phyloP scores from a whole-genome alignment of 768 basidiomycete genomes.

The Grammothele lineata region DNA sequence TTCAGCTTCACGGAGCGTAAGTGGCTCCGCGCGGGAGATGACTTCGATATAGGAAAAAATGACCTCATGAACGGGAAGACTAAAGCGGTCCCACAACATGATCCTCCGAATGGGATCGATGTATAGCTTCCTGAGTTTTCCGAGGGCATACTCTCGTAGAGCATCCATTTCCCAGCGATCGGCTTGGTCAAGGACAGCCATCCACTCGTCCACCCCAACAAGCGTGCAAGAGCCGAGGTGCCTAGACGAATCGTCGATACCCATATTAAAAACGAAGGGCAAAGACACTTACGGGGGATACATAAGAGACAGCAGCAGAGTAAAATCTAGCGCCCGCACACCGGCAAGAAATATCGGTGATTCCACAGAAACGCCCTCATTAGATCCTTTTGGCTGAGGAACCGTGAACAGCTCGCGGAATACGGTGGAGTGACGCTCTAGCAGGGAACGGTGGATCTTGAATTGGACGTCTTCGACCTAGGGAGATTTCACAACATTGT shows the following conservation, averaged over 20 bases:
- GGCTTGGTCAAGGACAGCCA: conserved; percentile 14
- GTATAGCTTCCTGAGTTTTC: conserved; percentile 1
- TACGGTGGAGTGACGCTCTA: conserved; percentile 14
- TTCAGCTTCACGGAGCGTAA: conserved; percentile 7
- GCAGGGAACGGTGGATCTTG: conserved; percentile 14
- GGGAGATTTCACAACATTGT: too few species aligned
- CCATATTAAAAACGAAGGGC: too few species aligned
- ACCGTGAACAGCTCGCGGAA: conserved; percentile 13
- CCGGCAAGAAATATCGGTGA: conserved; percentile 14
- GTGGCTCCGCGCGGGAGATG: conserved; percentile 5
- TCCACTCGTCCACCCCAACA: conserved; percentile 14
- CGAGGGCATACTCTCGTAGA: conserved; percentile 8
- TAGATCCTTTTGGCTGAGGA: conserved; percentile 10
- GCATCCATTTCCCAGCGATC: conserved; percentile 15
- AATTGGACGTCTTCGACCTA: conserved; percentile 11
- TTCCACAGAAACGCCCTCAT: conserved; percentile 10
- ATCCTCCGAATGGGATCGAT: conserved; percentile 12
- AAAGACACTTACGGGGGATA: conserved; percentile 12
- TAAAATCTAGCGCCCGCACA: conserved; percentile 8
- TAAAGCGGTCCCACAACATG: conserved; percentile 13
- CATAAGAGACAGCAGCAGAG: conserved; percentile 11
- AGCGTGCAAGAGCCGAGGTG: conserved; percentile 6
- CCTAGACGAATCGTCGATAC: neutral
- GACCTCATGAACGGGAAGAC: conserved; percentile 5
- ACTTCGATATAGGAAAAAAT: conserved; percentile 9